Conservation (phyloP, 1,284 basidiomycete genomes). For the Apiotrichum laibachii region DNA sequence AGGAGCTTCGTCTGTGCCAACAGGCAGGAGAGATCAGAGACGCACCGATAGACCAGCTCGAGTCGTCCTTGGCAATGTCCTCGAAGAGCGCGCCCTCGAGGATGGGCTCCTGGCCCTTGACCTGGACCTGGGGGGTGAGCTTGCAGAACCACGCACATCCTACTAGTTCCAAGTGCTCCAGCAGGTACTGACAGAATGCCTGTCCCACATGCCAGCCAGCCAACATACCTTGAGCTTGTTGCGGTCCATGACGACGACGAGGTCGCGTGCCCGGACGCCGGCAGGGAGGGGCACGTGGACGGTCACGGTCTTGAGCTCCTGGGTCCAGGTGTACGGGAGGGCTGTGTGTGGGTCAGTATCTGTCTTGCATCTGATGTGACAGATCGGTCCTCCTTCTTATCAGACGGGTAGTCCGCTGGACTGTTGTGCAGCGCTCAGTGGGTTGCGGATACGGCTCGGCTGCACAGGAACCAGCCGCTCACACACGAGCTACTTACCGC, state of each 20-base stretch:
- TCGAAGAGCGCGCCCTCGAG: conserved; percentile 87
- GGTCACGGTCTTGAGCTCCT: conserved; percentile 84
- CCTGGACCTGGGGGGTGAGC: conserved; percentile 57
- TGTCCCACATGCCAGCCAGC: no score
- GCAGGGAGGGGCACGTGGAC: conserved; percentile 77
- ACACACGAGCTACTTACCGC: conserved; percentile 58
- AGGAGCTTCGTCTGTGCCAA: no score
- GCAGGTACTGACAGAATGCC: neutral
- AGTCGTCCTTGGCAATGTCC: conserved; percentile 92
- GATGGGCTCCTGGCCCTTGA: conserved; percentile 83
- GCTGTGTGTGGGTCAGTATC: conserved; percentile 54
- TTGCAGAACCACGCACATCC: no score
- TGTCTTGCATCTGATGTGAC: neutral
- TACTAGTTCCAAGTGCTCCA: no score
- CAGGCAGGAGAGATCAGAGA: conserved; percentile 15
- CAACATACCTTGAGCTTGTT: conserved; percentile 62
- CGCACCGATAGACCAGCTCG: conserved; percentile 92
- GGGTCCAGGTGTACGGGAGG: conserved; percentile 89
- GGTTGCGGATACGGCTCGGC: no score
- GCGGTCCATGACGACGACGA: conserved; percentile 73
- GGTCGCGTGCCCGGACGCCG: conserved; percentile 77
- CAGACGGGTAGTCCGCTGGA: no score
- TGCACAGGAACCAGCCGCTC: no score
- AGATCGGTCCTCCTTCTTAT: neutral
- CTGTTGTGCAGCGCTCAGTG: no score